phyloP scores from a whole-genome alignment of 208 protist genomes.

The Novymonas esmeraldas region DNA sequence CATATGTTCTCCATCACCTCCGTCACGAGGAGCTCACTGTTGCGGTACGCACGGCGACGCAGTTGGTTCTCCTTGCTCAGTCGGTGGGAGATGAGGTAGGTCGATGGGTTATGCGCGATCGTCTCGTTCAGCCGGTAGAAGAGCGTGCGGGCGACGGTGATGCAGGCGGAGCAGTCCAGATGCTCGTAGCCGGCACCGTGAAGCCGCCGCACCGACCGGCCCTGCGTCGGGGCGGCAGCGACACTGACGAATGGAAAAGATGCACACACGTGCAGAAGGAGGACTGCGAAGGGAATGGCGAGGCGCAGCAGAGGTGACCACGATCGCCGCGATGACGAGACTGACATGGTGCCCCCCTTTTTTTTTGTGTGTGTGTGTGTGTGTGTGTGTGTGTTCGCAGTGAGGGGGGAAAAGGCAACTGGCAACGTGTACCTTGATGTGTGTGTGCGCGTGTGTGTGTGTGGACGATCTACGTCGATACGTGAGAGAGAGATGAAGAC shows the following conservation, averaged over 20 bases:
- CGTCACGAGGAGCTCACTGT: slow-evolving; percentile 71
- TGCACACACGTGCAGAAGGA: not conserved
- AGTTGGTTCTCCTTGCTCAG: slow-evolving; percentile 43
- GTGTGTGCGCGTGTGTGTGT: not conserved
- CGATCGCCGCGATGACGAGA: not conserved
- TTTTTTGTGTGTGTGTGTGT: not conserved
- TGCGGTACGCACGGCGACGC: slow-evolving; percentile 47
- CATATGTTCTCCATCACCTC: slow-evolving; percentile 84
- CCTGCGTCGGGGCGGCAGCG: not conserved
- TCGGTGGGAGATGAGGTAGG: slow-evolving; percentile 56
- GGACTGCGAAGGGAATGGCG: not conserved
- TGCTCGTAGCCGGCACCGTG: slow-evolving; percentile 60
- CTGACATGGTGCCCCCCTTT: not conserved
- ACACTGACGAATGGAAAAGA: not conserved
- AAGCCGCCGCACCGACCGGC: slow-evolving; percentile 21
- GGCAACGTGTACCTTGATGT: not conserved
- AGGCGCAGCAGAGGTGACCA: not conserved
- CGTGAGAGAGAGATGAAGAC: not conserved
- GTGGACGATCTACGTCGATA: no score
- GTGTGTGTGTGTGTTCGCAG: not conserved
- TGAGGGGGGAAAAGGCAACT: not conserved
- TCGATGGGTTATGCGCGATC: slow-evolving; percentile 39
- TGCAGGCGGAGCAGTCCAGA: slow-evolving; percentile 82
- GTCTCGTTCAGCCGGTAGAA: slow-evolving; percentile 67
- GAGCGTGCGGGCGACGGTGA: slow-evolving; percentile 63